Evolutionary conservation across 2,329 filamentous ascomycete species (phyloP).

Genomic region (Colletotrichum paranaense): DNA sequence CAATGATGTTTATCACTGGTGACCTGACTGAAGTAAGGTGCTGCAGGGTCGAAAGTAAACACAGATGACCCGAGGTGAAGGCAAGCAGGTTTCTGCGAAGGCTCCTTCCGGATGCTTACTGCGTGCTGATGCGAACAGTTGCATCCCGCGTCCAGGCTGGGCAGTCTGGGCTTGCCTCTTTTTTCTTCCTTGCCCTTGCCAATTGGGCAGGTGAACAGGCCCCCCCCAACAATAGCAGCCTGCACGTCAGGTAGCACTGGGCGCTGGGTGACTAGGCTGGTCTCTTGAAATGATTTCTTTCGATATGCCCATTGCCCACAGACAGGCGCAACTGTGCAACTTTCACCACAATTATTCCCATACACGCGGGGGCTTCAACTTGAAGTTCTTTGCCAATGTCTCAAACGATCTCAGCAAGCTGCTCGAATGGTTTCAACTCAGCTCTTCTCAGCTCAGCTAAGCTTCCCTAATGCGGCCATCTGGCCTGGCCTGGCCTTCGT

Average conservation of each 20-base stretch:
- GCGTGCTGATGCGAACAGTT: not conserved
- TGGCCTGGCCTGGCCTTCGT: not conserved
- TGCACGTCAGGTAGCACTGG: slow-evolving; percentile 7
- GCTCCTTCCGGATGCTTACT: not conserved
- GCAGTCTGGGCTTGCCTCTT: not conserved
- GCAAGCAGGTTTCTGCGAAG: slow-evolving; percentile 10
- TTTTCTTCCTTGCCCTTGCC: not conserved
- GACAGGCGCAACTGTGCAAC: not conserved
- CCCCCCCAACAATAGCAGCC: not conserved
- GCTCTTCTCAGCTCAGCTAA: not conserved
- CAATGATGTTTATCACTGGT: not conserved
- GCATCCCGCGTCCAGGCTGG: not conserved
- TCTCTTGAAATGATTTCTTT: not conserved
- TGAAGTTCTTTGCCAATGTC: not conserved
- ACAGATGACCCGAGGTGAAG: slow-evolving; percentile 6
- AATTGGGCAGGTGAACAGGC: slow-evolving; percentile 3
- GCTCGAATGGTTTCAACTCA: not conserved
- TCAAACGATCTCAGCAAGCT: not conserved
- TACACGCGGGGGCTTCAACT: no score
- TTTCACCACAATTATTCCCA: not conserved
- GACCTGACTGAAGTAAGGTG: no score
- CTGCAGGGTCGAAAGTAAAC: slow-evolving; percentile 10
- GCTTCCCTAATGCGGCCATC: not conserved
- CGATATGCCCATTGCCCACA: not conserved
- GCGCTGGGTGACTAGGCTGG: not conserved